Evolutionary conservation across 1,139 yeast species (phyloP).

Genomic region (Magnusiomyces sp.): DNA sequence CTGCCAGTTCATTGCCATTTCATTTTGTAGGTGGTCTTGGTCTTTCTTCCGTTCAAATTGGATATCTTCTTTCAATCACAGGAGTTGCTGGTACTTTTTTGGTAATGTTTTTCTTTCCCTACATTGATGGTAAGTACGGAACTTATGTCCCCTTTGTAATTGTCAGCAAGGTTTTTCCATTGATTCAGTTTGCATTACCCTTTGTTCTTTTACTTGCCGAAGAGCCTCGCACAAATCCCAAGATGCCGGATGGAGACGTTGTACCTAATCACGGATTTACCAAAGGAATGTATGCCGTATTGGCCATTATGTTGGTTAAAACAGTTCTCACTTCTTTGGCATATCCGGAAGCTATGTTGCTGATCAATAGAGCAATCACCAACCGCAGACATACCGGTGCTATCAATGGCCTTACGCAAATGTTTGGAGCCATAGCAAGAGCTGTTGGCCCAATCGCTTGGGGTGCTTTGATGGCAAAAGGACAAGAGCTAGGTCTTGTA

Average conservation of each 20-base stretch:
- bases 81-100: conserved; percentile 50
- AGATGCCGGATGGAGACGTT: neutral
- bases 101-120: conserved; percentile 47
- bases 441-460: conserved; percentile 51
- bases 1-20: conserved; percentile 39
- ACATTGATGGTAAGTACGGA: conserved; percentile 43
- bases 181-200: conserved; percentile 44
- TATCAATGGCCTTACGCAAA: conserved; percentile 29
- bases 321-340: conserved; percentile 22
- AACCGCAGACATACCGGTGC: conserved; percentile 27
- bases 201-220: conserved; percentile 38
- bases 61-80: conserved; percentile 45
- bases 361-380: conserved; percentile 28
- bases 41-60: conserved; percentile 41
- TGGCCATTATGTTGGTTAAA: conserved; percentile 14
- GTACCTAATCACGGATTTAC: neutral
- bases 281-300: conserved; percentile 2
- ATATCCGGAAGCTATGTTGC: conserved; percentile 25
- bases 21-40: conserved; percentile 44
- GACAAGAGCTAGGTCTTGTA: conserved; percentile 37
- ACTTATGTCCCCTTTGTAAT: conserved; percentile 40
- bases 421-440: conserved; percentile 45
- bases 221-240: conserved; percentile 17
- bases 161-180: conserved; percentile 39
- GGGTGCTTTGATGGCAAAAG: conserved; percentile 49